Evolutionary conservation across 2,329 filamentous ascomycete species (phyloP), one percentile per base, ranked within the genome.

Genomic region (Penicillium sp.): DNA sequence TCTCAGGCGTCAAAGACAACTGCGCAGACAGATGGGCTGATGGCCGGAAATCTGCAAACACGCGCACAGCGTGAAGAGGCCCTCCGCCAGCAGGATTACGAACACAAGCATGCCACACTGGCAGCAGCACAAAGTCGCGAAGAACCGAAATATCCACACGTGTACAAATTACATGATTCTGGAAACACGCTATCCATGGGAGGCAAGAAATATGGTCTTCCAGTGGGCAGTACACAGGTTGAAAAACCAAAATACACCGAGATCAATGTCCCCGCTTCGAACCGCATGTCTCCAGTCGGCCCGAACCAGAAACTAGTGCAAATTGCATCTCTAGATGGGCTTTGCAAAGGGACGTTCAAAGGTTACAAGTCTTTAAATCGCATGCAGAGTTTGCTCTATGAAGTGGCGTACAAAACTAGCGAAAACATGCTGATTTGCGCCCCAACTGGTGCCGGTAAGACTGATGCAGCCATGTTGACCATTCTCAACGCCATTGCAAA

Each of bases 341-440:
- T 99, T 26, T 99, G 94, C 65, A 83, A 85, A 59, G 85, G 83
- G n/a, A 99, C 94, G 0, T 99, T 99, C 77, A 90, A 88, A 68
- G 92, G 92, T 0, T 99, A 99, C 79, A 93, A 92, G 74, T 77
- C 89, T 3, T 81, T 99, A 59, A 99, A 99, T 68, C 88, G 95
- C 26, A 99, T 99, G 95, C 94, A 99, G 76, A 97, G 92, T 70
- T 79, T 99, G 48, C 90, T 97, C 0, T 96, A 96, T 66, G 91
- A 91, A 0, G 90, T 99, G 5, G 94, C 92, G 0, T 97, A 99
- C 75, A 90, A 88, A 70, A 97, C 91, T 2, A 96, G 86, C 67
- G 94, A 99, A 74, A 99, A 99, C 64, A 97, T 99, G 93, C 83
- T 99, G 52, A 95, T 99, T 59, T 99, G 94, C 73, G 94, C 94